A percentile compares a stretch with the other conserved stretches of the same genome.
Conservation (phyloP, 257 asterid species). For the Cruciata laevipes region DNA sequence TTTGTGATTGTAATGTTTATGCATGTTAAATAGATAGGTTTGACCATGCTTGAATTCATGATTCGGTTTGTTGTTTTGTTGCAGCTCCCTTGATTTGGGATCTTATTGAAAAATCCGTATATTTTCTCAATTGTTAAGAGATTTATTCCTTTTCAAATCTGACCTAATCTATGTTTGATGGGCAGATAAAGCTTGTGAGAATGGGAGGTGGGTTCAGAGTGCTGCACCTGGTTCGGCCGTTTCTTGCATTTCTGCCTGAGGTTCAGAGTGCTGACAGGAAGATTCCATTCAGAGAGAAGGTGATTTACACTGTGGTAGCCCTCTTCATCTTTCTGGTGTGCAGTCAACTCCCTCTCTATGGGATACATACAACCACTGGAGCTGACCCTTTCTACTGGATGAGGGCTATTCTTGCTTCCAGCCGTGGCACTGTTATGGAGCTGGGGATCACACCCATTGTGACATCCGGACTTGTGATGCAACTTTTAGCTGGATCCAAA, state of each 20-base stretch:
- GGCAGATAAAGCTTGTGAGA: conserved; percentile 15
- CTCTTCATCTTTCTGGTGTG: conserved; percentile 55
- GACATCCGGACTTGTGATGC: conserved; percentile 66
- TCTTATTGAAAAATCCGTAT: not conserved
- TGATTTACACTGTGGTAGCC: conserved; percentile 49
- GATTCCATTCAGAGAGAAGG: conserved; percentile 63
- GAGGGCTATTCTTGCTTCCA: conserved; percentile 69
- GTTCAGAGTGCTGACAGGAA: conserved; percentile 68
- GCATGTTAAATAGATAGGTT: not conserved
- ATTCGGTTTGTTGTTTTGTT: not conserved
- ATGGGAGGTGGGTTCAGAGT: conserved; percentile 77
- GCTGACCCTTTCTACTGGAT: conserved; percentile 77
- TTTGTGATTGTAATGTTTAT: not conserved
- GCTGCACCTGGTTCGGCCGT: conserved; percentile 64
- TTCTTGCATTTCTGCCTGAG: conserved; percentile 57
- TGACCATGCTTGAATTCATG: not conserved
- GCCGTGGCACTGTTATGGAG: conserved; percentile 75
- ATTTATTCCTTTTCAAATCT: not conserved
- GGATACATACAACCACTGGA: conserved; percentile 64
- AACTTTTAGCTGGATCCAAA: conserved; percentile 60
- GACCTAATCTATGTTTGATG: not conserved
- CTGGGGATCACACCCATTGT: conserved; percentile 69
- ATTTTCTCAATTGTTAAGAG: not conserved
- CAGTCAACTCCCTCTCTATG: conserved; percentile 72
- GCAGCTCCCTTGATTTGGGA: not conserved